phyloP scores from a whole-genome alignment of 345 rosid species.

The Viola odorata region DNA sequence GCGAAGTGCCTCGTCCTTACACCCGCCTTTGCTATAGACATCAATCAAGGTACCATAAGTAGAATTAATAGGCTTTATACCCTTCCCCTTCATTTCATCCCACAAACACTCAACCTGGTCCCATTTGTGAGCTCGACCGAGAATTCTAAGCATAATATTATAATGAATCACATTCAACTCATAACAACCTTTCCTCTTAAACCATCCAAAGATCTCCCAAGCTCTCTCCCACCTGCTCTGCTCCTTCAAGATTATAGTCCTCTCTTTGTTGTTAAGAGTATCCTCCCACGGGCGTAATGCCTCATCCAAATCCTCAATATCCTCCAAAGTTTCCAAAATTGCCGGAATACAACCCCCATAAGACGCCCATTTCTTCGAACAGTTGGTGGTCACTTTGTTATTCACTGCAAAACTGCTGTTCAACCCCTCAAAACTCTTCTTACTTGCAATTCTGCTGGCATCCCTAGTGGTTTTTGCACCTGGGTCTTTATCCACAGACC shows the following conservation, averaged over 20 bases:
- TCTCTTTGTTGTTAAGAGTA: constrained; percentile 62
- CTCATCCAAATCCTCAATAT: constrained; percentile 49
- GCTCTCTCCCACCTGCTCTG: constrained; percentile 81
- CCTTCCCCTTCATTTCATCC: constrained; percentile 53
- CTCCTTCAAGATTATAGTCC: constrained; percentile 84
- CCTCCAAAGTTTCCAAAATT: constrained; percentile 60
- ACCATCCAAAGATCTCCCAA: constrained; percentile 79
- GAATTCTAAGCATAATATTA: constrained; percentile 64
- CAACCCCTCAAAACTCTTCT: constrained; percentile 14
- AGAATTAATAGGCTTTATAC: constrained; percentile 58
- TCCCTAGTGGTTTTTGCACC: constrained; percentile 13
- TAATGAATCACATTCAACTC: constrained; percentile 86
- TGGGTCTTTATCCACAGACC: constrained; percentile 29
- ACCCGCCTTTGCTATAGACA: constrained; percentile 81
- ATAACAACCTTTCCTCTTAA: constrained; percentile 57
- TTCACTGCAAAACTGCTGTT: constrained; percentile 7
- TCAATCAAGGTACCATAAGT: constrained; percentile 88
- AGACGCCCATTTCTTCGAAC: constrained; percentile 71
- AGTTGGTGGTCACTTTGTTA: constrained; percentile 43
- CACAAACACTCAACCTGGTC: constrained; percentile 47
- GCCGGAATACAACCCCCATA: constrained; percentile 73
- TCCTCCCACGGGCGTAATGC: constrained; percentile 82
- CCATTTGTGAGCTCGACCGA: constrained; percentile 74
- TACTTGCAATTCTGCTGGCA: constrained; percentile 16
- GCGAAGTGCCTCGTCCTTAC: constrained; percentile 45